phyloP scores from a whole-genome alignment of 202 grass and related monocot species.

The Zizania palustris region DNA sequence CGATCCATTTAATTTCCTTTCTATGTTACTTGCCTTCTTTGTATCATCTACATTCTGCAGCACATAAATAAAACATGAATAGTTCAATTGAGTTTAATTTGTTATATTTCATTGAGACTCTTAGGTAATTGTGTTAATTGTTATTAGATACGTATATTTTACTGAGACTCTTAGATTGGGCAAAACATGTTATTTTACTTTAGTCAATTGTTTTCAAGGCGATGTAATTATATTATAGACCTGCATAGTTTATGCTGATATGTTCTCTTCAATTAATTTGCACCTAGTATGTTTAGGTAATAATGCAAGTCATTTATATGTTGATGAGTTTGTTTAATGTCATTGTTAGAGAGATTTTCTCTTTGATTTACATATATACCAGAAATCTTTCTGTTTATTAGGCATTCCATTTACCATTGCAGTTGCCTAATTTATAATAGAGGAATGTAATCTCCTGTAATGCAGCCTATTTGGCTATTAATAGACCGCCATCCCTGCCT shows the following conservation, averaged over 20 bases:
- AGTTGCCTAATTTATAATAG: too few relatives aligned
- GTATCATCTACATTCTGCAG: neutral
- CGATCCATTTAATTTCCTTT: neutral
- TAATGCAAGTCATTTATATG: neutral
- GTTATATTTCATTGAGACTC: neutral
- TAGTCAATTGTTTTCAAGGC: neutral
- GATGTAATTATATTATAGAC: neutral
- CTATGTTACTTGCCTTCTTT: constrained; percentile 23
- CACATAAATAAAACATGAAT: neutral
- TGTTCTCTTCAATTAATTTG: neutral
- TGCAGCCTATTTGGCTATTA: too few relatives aligned
- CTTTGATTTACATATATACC: too few relatives aligned
- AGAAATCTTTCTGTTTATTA: too few relatives aligned
- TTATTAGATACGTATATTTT: neutral
- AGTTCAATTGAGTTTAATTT: neutral
- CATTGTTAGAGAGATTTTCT: too few relatives aligned
- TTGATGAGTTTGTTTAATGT: neutral
- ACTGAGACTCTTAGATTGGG: neutral
- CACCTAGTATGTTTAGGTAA: neutral
- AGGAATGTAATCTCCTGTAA: too few relatives aligned
- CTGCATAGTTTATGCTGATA: neutral
- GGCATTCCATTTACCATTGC: too few relatives aligned
- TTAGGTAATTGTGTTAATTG: neutral
- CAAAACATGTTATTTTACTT: neutral
- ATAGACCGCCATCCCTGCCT: too few relatives aligned